Percentiles rank a stretch among this genome's conserved stretches.
Evolutionary conservation across 2,329 filamentous ascomycete species (phyloP).

Genomic region (Calonectria pseudoturangicola): DNA sequence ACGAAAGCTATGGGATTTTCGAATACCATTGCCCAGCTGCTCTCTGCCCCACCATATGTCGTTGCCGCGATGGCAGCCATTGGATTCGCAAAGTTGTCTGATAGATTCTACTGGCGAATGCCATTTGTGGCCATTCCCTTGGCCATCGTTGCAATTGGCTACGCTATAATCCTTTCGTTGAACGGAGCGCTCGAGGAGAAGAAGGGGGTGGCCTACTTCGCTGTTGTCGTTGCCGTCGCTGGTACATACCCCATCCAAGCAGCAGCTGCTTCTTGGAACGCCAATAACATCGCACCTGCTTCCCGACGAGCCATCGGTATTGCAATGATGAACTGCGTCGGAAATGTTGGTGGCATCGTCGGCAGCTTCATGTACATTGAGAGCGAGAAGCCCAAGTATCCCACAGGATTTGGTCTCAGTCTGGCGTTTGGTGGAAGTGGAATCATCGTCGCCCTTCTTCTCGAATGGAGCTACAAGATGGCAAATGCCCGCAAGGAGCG

Average conservation of each 20-base stretch:
- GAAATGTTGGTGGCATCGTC: conserved; percentile 36
- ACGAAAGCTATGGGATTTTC: conserved; percentile 53
- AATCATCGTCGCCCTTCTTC: conserved; percentile 54
- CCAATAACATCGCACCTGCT: conserved; percentile 51
- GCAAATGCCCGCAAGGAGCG: conserved; percentile 54
- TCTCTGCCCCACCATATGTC: conserved; percentile 76
- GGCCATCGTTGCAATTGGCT: conserved; percentile 46
- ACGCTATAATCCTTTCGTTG: conserved; percentile 49
- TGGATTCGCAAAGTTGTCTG: conserved; percentile 78
- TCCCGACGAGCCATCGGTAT: conserved; percentile 59
- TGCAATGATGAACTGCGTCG: conserved; percentile 48
- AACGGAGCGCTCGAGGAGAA: conserved; percentile 45
- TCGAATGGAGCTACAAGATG: conserved; percentile 58
- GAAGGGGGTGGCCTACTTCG: conserved; percentile 48
- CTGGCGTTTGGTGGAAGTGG: conserved; percentile 57
- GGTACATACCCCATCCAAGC: conserved; percentile 52
- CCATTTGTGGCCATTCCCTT: conserved; percentile 50
- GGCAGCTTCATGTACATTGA: conserved; percentile 34
- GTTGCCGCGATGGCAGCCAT: conserved; percentile 79
- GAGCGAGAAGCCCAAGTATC: conserved; percentile 64
- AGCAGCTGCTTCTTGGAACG: conserved; percentile 51
- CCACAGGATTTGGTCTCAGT: conserved; percentile 61
- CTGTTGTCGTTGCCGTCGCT: conserved; percentile 46
- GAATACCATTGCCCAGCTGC: conserved; percentile 58
- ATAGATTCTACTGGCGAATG: conserved; percentile 70